Evolutionary conservation across 345 rosid species (phyloP).

Genomic region (Camelina hispida): DNA sequence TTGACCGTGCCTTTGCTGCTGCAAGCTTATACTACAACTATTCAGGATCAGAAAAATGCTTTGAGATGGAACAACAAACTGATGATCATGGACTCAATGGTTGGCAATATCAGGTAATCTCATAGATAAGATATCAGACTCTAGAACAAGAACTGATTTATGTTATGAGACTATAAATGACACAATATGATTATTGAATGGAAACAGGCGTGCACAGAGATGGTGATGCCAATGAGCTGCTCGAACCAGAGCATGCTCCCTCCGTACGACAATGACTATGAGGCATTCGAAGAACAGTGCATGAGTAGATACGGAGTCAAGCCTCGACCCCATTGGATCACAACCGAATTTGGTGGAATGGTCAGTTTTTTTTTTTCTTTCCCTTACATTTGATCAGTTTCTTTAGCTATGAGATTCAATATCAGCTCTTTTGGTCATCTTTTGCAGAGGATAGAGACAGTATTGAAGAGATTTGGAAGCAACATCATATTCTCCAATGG

Average conservation of each 20-base stretch:
- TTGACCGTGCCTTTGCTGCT: slow-evolving; percentile 66
- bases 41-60: slow-evolving; percentile 62
- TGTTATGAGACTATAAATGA: slow-evolving; percentile 20
- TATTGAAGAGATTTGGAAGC: slow-evolving; percentile 64
- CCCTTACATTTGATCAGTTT: background rate
- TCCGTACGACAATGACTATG: slow-evolving; percentile 50
- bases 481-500: slow-evolving; percentile 83
- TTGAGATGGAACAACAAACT: slow-evolving; percentile 54
- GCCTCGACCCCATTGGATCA: slow-evolving; percentile 84
- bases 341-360: slow-evolving; percentile 73
- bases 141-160: background rate
- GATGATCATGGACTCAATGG: slow-evolving; percentile 73
- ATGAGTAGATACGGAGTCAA: slow-evolving; percentile 49
- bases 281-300: slow-evolving; percentile 53
- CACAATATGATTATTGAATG: background rate
- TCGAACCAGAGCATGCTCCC: slow-evolving; percentile 74
- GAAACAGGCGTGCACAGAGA: slow-evolving; percentile 80
- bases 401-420: slow-evolving; percentile 2
- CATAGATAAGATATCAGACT: background rate
- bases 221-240: slow-evolving; percentile 82
- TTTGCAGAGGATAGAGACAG: slow-evolving; percentile 56
- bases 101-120: slow-evolving; percentile 78
- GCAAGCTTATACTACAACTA: slow-evolving; percentile 83
- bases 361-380: slow-evolving; percentile 45
- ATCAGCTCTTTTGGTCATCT: slow-evolving; percentile 13